Evolutionary conservation across 257 asterid genomes (phyloP).

Genomic region (Solanum chmielewskii): DNA sequence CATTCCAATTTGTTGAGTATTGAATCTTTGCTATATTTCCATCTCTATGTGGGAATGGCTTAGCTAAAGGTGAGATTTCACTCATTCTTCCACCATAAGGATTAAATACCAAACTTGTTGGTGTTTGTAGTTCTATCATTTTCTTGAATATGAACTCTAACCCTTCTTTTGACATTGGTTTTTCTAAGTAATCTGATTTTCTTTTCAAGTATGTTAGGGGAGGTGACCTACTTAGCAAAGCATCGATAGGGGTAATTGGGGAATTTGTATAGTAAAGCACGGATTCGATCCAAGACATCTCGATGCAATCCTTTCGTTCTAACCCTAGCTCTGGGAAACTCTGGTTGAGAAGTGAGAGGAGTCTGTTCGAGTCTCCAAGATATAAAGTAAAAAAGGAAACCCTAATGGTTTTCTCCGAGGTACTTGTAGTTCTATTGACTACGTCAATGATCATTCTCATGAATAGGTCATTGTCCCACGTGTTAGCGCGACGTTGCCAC

Average conservation of each 20-base stretch:
- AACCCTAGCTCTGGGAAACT: neutral
- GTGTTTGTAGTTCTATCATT: conserved; percentile 13
- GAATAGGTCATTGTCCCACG: neutral
- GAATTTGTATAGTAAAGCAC: neutral
- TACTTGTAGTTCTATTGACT: neutral
- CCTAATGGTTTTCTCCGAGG: neutral
- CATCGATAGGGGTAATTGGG: conserved; percentile 17
- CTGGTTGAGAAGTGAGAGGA: neutral
- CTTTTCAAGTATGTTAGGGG: conserved; percentile 29
- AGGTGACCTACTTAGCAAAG: conserved; percentile 12
- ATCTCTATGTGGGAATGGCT: conserved; percentile 61
- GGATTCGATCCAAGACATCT: conserved; percentile 5
- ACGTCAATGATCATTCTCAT: neutral
- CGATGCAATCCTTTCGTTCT: neutral
- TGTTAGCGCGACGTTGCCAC: neutral
- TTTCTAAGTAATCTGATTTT: conserved; percentile 50
- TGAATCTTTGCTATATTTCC: conserved; percentile 47
- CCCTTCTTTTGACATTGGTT: conserved; percentile 23
- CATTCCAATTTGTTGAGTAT: conserved; percentile 36
- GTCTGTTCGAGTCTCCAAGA: neutral
- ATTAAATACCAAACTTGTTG: conserved; percentile 17
- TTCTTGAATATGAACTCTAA: conserved; percentile 16
- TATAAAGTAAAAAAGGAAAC: neutral
- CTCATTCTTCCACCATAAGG: conserved; percentile 53
- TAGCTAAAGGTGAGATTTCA: conserved; percentile 27